Evolutionary conservation across 306 rosid species (phyloP).

Genomic region (Dalbergia cultrata): DNA sequence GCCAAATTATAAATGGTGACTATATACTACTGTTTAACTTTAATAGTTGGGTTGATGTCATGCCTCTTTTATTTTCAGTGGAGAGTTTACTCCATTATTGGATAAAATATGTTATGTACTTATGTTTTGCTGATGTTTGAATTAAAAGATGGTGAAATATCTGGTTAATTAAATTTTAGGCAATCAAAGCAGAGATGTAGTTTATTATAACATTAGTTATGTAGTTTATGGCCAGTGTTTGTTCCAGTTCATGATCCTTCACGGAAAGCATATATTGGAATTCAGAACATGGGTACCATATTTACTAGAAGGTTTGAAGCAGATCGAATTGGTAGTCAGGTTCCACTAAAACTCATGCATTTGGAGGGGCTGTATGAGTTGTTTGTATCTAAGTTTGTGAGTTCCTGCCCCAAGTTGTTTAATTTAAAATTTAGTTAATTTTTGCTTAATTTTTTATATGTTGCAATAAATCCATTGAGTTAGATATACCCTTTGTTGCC

Average conservation of each 20-base stretch:
- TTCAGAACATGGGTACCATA: constrained; percentile 85
- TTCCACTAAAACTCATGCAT: constrained; percentile 66
- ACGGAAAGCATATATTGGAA: constrained; percentile 80
- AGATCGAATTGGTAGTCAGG: constrained; percentile 73
- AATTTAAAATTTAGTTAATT: constrained; percentile 12
- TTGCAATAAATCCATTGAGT: constrained; percentile 11
- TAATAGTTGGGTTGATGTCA: constrained; percentile 1
- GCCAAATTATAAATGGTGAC: background rate
- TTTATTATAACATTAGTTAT: constrained; percentile 40
- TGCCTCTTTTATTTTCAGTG: constrained; percentile 15
- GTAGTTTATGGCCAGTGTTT: constrained; percentile 91
- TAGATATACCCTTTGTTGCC: background rate
- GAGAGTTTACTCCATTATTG: background rate
- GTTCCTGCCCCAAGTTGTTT: constrained; percentile 44
- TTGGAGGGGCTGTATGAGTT: constrained; percentile 84
- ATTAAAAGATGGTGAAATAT: background rate
- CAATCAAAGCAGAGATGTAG: constrained; percentile 34
- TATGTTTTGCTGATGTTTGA: constrained; percentile 13
- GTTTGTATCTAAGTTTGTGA: constrained; percentile 87
- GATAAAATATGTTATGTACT: constrained; percentile 20
- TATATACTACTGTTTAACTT: constrained; percentile 24
- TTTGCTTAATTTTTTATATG: constrained; percentile 21
- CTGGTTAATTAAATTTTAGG: constrained; percentile 7
- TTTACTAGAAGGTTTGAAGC: constrained; percentile 84
- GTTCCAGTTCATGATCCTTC: constrained; percentile 87